These are phyloP conservation scores for Volvox reticuliferus DNA, from an alignment of 139 green algal species.

Conservation along the genomic window DNA sequence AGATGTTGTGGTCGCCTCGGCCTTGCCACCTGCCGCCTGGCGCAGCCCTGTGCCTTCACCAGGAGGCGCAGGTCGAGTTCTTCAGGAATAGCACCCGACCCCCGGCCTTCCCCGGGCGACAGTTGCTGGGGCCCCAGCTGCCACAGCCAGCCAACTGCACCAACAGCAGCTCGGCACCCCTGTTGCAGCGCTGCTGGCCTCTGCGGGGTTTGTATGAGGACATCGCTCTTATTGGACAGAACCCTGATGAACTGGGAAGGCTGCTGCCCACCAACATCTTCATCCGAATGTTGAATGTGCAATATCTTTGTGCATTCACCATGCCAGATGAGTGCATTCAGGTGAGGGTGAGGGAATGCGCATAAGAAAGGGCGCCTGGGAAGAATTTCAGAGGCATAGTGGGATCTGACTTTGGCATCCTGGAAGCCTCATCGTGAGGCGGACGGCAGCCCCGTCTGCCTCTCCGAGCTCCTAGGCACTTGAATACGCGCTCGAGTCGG, in stretches of 20 bases:
- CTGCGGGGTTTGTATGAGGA: background rate
- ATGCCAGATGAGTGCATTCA: background rate
- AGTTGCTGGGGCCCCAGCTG: background rate
- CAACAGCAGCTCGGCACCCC: background rate
- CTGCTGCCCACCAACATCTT: background rate
- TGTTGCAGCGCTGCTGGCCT: conserved; percentile 22
- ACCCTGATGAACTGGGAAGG: background rate
- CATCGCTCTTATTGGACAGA: background rate
- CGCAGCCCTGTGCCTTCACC: conserved; percentile 6
- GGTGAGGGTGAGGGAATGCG: background rate
- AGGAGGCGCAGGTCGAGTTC: background rate
- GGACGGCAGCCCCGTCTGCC: too few relatives aligned
- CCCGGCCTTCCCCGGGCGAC: background rate
- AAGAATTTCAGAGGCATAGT: too few relatives aligned
- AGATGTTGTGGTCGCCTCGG: background rate
- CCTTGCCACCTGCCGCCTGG: background rate
- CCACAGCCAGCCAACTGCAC: background rate
- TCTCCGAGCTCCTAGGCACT: too few relatives aligned
- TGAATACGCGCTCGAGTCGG: too few relatives aligned
- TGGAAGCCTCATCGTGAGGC: too few relatives aligned
- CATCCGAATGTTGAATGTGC: background rate
- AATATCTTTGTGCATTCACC: background rate
- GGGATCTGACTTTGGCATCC: too few relatives aligned
- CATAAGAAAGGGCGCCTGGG: too few relatives aligned
- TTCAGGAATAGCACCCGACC: background rate